phyloP scores from a whole-genome alignment of 2,329 filamentous ascomycete species.

The Aspergillus puulaauensis region DNA sequence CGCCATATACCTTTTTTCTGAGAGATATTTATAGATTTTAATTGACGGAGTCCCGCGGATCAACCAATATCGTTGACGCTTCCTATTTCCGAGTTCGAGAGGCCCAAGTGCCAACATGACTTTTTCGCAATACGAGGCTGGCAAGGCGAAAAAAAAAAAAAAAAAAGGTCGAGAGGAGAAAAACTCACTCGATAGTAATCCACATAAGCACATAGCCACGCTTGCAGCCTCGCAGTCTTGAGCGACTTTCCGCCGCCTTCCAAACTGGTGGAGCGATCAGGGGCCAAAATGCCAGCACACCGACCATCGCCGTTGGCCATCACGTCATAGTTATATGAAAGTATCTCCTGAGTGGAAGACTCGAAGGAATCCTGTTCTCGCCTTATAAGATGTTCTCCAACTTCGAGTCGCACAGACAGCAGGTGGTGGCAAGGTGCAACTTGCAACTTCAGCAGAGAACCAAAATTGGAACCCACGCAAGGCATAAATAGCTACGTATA shows the following conservation, averaged over 20 bases:
- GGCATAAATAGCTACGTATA: conserved; percentile 1
- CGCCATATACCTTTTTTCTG: background rate
- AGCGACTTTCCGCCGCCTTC: background rate
- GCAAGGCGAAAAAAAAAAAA: background rate
- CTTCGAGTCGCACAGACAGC: background rate
- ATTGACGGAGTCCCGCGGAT: background rate
- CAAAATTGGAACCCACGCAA: background rate
- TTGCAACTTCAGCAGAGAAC: background rate
- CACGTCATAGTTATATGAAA: background rate
- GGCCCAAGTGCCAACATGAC: background rate
- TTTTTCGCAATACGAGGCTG: conserved; percentile 3
- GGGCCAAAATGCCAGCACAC: background rate
- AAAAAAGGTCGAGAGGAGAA: background rate
- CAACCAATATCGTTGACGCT: background rate
- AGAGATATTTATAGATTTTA: conserved; percentile 6
- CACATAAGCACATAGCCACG: background rate
- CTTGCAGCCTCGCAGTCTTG: background rate
- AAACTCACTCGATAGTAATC: background rate
- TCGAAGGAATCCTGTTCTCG: background rate
- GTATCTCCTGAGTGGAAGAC: background rate
- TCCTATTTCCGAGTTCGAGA: background rate
- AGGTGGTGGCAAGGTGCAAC: background rate
- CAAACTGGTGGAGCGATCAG: conserved; percentile 6
- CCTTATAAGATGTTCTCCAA: background rate
- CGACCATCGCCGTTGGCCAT: background rate